These are phyloP conservation scores for Phytophthora multivora DNA, from an alignment of 352 stramenopile species.

Conservation along the genomic window DNA sequence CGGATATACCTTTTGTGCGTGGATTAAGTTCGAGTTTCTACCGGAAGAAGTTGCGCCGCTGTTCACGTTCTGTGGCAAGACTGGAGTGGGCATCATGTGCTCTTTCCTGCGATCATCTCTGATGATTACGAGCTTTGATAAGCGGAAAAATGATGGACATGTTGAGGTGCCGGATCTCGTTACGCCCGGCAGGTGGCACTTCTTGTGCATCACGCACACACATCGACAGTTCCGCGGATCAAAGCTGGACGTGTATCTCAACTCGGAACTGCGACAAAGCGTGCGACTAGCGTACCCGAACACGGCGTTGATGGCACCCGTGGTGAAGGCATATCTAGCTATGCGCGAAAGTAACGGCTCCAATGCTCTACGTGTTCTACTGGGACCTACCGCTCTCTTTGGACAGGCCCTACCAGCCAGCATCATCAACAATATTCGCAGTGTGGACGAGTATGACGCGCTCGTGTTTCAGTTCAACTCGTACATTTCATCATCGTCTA, in stretches of 20 bases:
- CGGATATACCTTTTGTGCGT: conserved; percentile 86
- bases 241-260: conserved; percentile 83
- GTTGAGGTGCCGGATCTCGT: conserved; percentile 75
- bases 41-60: conserved; percentile 72
- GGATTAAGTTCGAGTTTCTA: conserved; percentile 85
- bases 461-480: conserved; percentile 82
- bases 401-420: conserved; percentile 61
- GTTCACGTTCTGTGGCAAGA: conserved; percentile 84
- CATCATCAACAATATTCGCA: conserved; percentile 72
- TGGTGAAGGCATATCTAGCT: conserved; percentile 79
- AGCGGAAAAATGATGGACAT: conserved; percentile 86
- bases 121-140: conserved; percentile 84
- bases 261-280: conserved; percentile 73
- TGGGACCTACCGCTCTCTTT: conserved; percentile 68
- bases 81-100: conserved; percentile 77
- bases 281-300: conserved; percentile 82
- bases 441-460: conserved; percentile 72
- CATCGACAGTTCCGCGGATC: conserved; percentile 84
- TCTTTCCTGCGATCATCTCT: conserved; percentile 80
- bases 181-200: conserved; percentile 75
- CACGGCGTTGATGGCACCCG: conserved; percentile 71
- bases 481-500: conserved; percentile 73
- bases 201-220: conserved; percentile 85
- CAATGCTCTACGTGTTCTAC: conserved; percentile 60
- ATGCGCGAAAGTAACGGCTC: conserved; percentile 78